These are phyloP conservation scores for Trametes versicolor DNA, from an alignment of 1,284 basidiomycete genomes.

Conservation along the genomic window DNA sequence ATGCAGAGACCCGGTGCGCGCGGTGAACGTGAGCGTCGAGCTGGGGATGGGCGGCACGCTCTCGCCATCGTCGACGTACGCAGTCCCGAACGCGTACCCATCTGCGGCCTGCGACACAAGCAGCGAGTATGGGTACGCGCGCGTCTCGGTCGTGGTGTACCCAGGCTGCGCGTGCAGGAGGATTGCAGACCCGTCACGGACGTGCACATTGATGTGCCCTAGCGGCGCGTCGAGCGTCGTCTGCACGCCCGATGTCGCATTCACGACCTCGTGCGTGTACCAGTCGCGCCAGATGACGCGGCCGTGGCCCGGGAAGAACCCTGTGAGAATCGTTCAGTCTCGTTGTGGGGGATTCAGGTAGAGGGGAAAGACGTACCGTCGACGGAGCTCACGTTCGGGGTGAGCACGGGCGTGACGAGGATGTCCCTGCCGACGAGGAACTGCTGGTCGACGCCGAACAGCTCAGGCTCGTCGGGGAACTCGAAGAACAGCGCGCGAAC, in stretches of 20 bases:
- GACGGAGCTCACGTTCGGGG: constrained; percentile 64
- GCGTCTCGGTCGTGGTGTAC: constrained; percentile 69
- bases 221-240: constrained; percentile 66
- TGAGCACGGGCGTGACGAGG: constrained; percentile 78
- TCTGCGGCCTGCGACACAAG: constrained; percentile 60
- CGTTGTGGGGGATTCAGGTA: too few species aligned
- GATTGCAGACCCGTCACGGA: constrained; percentile 67
- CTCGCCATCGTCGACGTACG: constrained; percentile 74
- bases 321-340: constrained; percentile 44
- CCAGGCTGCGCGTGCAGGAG: constrained; percentile 63
- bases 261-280: constrained; percentile 71
- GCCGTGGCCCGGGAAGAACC: constrained; percentile 70
- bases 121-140: constrained; percentile 61
- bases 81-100: constrained; percentile 60
- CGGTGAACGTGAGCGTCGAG: constrained; percentile 54
- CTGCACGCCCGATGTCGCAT: constrained; percentile 48
- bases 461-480: constrained; percentile 74
- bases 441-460: constrained; percentile 72
- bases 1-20: constrained; percentile 43
- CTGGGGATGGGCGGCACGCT: constrained; percentile 61
- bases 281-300: constrained; percentile 77
- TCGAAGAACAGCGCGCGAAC: constrained; percentile 81
- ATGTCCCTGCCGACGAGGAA: constrained; percentile 77
- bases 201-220: constrained; percentile 75
- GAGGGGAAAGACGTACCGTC: constrained; percentile 48